Conservation (phyloP, 1,284 basidiomycete species). For the Ceratobasidium sp. region DNA sequence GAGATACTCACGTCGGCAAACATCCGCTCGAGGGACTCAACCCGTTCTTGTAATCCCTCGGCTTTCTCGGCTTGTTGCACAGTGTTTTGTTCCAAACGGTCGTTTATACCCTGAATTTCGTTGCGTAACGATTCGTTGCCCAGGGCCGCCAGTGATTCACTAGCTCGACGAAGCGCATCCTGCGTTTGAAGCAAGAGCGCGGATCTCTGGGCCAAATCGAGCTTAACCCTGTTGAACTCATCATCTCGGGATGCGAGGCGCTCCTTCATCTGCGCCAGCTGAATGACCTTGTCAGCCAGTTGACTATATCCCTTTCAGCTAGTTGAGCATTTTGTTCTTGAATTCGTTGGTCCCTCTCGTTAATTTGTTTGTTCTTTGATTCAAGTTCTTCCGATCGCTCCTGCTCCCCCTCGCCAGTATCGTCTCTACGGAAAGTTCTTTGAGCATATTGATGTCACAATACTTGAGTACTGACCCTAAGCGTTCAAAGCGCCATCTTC, state of each 20-base stretch:
- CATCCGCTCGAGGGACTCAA: neutral
- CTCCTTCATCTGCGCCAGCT: neutral
- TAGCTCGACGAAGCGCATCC: neutral
- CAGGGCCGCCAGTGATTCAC: neutral
- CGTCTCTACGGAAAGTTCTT: neutral
- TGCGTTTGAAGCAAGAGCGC: neutral
- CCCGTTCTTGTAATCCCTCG: neutral
- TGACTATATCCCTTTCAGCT: neutral
- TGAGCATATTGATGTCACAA: neutral
- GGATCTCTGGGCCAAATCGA: neutral
- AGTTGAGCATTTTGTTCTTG: neutral
- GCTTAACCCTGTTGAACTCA: neutral
- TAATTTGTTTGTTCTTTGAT: neutral
- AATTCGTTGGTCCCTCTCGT: neutral
- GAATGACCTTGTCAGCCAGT: neutral
- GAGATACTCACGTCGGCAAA: neutral
- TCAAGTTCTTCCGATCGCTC: neutral
- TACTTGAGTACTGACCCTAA: neutral
- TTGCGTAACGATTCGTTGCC: neutral
- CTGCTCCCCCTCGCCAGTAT: neutral
- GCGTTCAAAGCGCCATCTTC: neutral
- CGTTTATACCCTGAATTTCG: neutral
- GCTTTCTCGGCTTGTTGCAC: neutral
- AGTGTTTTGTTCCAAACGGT: neutral
- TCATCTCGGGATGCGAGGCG: neutral